Conservation (phyloP, 345 rosid genomes). For the Erodium maritimum region DNA sequence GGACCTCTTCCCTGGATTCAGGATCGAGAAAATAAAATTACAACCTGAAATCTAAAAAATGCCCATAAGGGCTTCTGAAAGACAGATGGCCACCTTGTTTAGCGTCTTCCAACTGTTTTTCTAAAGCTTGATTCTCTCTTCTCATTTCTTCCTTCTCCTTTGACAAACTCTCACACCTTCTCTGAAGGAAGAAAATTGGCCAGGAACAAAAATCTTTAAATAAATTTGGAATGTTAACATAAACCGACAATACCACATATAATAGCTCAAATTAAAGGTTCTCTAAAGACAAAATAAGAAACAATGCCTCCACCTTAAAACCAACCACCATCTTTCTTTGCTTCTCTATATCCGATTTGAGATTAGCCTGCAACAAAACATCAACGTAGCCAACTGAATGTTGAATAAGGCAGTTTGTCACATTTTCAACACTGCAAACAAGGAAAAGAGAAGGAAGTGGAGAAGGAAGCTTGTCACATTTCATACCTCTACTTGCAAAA, state of each 20-base stretch:
- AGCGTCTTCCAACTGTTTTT: constrained; percentile 71
- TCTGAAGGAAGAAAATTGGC: constrained; percentile 20
- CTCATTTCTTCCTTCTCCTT: constrained; percentile 68
- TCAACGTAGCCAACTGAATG: not conserved
- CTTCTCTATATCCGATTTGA: constrained; percentile 46
- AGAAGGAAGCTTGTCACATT: too few species aligned
- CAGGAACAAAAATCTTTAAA: not conserved
- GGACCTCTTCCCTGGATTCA: constrained; percentile 37
- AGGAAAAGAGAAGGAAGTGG: not conserved
- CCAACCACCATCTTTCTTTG: constrained; percentile 33
- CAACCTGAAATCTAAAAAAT: not conserved
- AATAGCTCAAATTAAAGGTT: not conserved
- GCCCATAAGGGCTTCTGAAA: not conserved
- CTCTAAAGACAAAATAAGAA: not conserved
- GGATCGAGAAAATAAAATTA: constrained; percentile 1
- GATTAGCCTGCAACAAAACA: constrained; percentile 25
- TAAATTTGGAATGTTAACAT: too few species aligned
- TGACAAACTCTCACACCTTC: constrained; percentile 28
- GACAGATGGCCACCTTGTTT: constrained; percentile 41
- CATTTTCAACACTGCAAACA: not conserved
- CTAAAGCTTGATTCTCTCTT: constrained; percentile 61
- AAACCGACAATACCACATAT: too few species aligned
- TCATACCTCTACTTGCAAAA: constrained; percentile 56
- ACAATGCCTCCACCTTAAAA: constrained; percentile 33
- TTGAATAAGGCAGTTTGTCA: not conserved